Evolutionary conservation across 306 rosid genomes (phyloP).

Genomic region (Trifolium dubium): DNA sequence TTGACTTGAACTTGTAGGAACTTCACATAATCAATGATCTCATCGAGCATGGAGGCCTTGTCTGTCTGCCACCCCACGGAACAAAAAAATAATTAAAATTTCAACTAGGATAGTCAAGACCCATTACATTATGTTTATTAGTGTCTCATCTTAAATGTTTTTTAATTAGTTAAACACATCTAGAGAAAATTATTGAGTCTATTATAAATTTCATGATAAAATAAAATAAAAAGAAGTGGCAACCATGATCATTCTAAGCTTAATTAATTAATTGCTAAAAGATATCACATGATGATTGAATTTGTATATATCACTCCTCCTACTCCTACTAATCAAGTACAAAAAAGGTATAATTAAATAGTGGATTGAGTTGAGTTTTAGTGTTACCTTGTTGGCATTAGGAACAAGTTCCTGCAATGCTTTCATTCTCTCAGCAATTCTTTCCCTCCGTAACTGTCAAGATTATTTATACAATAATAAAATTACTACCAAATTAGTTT

Average conservation of each 20-base stretch:
- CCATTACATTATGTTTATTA: slow-evolving; percentile 25
- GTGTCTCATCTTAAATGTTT: not conserved
- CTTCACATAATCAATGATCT: slow-evolving; percentile 96
- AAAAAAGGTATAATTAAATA: not conserved
- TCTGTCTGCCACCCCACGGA: slow-evolving; percentile 83
- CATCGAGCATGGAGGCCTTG: slow-evolving; percentile 98
- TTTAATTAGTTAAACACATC: not conserved
- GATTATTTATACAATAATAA: not conserved
- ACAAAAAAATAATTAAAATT: slow-evolving; percentile 17
- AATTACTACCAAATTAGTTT: not conserved
- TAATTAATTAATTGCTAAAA: not conserved
- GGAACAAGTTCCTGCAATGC: slow-evolving; percentile 97
- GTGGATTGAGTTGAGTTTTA: not conserved
- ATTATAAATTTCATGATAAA: not conserved
- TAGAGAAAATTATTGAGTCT: slow-evolving; percentile 1
- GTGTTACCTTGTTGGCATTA: slow-evolving; percentile 84
- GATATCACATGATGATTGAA: not conserved
- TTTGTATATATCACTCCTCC: not conserved
- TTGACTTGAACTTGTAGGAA: slow-evolving; percentile 98
- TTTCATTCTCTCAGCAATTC: slow-evolving; percentile 99
- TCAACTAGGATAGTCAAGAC: slow-evolving; percentile 10
- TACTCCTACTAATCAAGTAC: not conserved
- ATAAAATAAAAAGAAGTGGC: not conserved
- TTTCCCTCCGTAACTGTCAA: slow-evolving; percentile 90
- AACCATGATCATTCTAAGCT: not conserved